These are phyloP conservation scores for Teunomyces kruisii DNA, from an alignment of 805 yeast genomes.

Conservation along the genomic window DNA sequence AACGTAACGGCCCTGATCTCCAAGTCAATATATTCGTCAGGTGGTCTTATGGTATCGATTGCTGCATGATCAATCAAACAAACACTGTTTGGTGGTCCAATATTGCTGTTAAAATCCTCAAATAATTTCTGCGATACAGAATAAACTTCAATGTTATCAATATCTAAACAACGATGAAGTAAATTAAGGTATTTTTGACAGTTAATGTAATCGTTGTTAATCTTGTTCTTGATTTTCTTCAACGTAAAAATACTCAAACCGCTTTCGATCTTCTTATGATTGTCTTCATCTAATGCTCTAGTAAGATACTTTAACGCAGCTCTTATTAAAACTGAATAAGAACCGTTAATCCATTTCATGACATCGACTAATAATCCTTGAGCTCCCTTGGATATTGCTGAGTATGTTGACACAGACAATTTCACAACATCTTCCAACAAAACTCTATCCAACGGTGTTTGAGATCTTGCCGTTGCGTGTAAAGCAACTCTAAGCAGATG, in stretches of 20 bases:
- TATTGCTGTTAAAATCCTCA: constrained; percentile 25
- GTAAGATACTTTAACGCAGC: constrained; percentile 49
- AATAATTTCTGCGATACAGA: constrained; percentile 54
- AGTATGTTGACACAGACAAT: constrained; percentile 67
- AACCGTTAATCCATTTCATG: constrained; percentile 67
- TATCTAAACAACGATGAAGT: constrained; percentile 52
- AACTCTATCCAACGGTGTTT: constrained; percentile 60
- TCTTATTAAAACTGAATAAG: constrained; percentile 56
- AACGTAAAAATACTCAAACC: constrained; percentile 59
- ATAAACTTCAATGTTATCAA: constrained; percentile 58
- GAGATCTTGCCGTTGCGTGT: constrained; percentile 70
- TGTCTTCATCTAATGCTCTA: constrained; percentile 44
- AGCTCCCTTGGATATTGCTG: constrained; percentile 68
- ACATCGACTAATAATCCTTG: constrained; percentile 65
- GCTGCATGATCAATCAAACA: constrained; percentile 51
- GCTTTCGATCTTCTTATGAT: constrained; percentile 56
- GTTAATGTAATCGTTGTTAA: constrained; percentile 57
- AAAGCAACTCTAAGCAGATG: constrained; percentile 74
- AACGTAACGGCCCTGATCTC: constrained; percentile 58
- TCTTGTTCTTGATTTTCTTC: constrained; percentile 55
- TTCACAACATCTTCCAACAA: constrained; percentile 65
- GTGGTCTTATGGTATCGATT: constrained; percentile 55
- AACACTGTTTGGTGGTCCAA: constrained; percentile 34
- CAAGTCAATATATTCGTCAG: constrained; percentile 54
- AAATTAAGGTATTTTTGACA: constrained; percentile 47